These are phyloP conservation scores for Elongisporangium prolatum DNA, from an alignment of 352 stramenopile genomes.

Conservation along the genomic window DNA sequence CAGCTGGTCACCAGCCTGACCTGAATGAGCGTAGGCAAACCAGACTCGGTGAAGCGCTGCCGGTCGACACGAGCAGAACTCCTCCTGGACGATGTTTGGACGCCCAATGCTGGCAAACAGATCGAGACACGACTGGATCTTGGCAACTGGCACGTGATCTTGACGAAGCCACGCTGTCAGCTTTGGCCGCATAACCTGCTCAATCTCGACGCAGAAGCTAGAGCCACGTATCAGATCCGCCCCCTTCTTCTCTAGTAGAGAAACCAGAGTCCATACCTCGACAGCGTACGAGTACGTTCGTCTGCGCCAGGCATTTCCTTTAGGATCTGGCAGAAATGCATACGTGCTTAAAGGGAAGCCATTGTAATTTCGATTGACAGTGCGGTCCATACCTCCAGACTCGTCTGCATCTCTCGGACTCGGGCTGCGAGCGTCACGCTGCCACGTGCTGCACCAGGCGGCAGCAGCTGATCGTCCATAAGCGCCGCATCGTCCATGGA, in stretches of 20 bases:
- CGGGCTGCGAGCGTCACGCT: constrained; percentile 31
- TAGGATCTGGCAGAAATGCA: constrained; percentile 16
- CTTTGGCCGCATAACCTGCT: constrained; percentile 38
- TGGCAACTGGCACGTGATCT: constrained; percentile 32
- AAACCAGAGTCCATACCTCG: constrained; percentile 10
- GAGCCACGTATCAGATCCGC: not conserved
- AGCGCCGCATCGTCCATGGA: constrained; percentile 36
- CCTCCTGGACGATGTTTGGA: constrained; percentile 31
- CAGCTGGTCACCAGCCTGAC: constrained; percentile 5
- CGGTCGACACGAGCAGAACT: constrained; percentile 41
- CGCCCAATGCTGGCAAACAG: constrained; percentile 47
- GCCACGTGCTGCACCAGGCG: constrained; percentile 1
- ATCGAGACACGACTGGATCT: constrained; percentile 42
- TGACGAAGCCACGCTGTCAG: constrained; percentile 33
- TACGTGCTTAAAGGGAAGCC: not conserved
- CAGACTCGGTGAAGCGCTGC: constrained; percentile 51
- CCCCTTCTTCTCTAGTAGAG: not conserved
- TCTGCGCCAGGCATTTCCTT: constrained; percentile 54
- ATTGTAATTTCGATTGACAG: not conserved
- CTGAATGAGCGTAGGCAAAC: constrained; percentile 35
- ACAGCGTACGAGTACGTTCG: constrained; percentile 47
- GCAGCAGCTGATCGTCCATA: constrained; percentile 7
- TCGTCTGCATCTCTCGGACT: constrained; percentile 57
- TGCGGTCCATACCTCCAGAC: constrained; percentile 30
- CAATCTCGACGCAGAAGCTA: constrained; percentile 51